A percentile compares a stretch with the other conserved stretches of the same genome.
Evolutionary conservation across 768 basidiomycete genomes (phyloP).

Genomic region (Leucosporidium scottii): DNA sequence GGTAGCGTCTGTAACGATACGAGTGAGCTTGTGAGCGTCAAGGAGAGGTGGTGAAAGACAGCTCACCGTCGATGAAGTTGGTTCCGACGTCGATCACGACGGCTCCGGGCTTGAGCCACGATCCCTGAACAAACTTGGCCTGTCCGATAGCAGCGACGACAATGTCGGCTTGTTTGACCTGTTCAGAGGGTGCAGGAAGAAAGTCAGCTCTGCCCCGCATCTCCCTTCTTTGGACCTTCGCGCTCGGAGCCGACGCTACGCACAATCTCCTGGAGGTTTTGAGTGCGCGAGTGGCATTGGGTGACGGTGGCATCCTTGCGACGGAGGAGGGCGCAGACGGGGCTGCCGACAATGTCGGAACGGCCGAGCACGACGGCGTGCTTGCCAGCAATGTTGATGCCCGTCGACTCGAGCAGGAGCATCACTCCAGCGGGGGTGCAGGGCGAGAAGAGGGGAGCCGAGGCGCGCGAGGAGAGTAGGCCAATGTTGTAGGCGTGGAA

Average conservation of each 20-base stretch:
- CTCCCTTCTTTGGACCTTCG: constrained; percentile 10
- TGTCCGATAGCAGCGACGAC: constrained; percentile 95
- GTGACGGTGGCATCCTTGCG: constrained; percentile 92
- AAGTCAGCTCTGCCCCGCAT: background rate
- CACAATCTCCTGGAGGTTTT: constrained; percentile 70
- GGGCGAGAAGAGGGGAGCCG: constrained; percentile 80
- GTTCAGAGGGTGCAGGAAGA: constrained; percentile 1
- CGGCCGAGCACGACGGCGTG: constrained; percentile 89
- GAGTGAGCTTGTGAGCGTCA: background rate
- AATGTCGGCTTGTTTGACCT: constrained; percentile 84
- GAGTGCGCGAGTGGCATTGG: constrained; percentile 89
- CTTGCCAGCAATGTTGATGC: constrained; percentile 65
- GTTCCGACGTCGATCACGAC: constrained; percentile 97
- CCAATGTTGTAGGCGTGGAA: constrained; percentile 99
- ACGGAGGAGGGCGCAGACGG: constrained; percentile 82
- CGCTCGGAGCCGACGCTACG: constrained; percentile 34
- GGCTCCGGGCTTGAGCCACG: constrained; percentile 91
- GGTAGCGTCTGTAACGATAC: constrained; percentile 52
- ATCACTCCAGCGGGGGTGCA: constrained; percentile 95
- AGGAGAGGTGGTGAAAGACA: background rate
- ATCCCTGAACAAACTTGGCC: constrained; percentile 79
- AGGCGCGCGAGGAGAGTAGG: constrained; percentile 80
- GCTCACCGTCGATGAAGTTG: constrained; percentile 80
- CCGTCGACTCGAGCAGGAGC: constrained; percentile 80
- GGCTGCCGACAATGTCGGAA: constrained; percentile 95